Evolutionary conservation across 108 stramenopile species (phyloP).

Genomic region (Pseudonitzschia pungens): DNA sequence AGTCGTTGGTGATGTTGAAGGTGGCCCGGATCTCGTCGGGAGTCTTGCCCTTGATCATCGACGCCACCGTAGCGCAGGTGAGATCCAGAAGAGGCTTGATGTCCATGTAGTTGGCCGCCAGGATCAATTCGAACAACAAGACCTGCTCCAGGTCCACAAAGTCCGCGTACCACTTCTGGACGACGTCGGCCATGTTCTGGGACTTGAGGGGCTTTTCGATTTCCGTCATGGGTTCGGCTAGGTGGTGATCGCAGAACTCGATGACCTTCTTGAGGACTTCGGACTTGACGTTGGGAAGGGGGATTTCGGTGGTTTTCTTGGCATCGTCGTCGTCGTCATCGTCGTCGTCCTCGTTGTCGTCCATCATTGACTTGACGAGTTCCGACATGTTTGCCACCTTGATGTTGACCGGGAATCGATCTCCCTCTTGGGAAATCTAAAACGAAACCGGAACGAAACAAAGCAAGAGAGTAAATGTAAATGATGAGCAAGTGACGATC

Average conservation of each 20-base stretch:
- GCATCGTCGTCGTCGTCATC: constrained; percentile 44
- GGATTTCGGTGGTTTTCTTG: constrained; percentile 83
- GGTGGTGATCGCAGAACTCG: constrained; percentile 95
- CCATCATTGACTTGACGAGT: constrained; percentile 98
- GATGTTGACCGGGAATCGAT: constrained; percentile 88
- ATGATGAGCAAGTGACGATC: background rate
- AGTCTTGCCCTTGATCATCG: constrained; percentile 99
- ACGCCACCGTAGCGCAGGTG: constrained; percentile 98
- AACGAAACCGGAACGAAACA: background rate
- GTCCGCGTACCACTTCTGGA: constrained; percentile 99
- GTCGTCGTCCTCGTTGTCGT: constrained; percentile 78
- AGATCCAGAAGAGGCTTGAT: constrained; percentile 97
- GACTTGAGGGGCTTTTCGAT: constrained; percentile 99
- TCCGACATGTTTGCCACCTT: constrained; percentile 96
- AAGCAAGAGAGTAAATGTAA: background rate
- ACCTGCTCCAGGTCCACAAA: constrained; percentile 98
- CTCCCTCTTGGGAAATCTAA: constrained; percentile 95
- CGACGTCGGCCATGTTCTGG: constrained; percentile 95
- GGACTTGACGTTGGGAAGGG: constrained; percentile 98
- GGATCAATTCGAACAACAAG: constrained; percentile 96
- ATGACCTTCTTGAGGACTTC: constrained; percentile 96
- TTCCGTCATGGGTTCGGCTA: constrained; percentile 95
- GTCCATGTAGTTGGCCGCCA: constrained; percentile 99
- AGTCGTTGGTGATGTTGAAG: constrained; percentile 99
- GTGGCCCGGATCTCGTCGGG: constrained; percentile 97